Base-by-base conservation (phyloP, 2,329 filamentous ascomycete species). In the Aureobasidium pullulans region DNA sequence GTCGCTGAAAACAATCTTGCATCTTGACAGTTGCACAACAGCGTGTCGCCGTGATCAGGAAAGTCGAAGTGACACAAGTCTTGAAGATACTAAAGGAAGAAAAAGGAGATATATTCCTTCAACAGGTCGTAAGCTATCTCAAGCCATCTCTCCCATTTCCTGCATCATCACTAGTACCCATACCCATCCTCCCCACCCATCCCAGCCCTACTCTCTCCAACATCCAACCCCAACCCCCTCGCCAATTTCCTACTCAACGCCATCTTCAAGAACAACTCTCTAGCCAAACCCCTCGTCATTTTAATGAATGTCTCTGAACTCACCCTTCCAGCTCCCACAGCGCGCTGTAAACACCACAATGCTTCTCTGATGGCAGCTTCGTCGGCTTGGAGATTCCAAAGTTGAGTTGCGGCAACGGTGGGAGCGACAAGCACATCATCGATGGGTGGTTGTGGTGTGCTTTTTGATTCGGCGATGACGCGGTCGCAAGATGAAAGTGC, bases 361-460 rank as follows among this genome's bases (percentile, higher is more conserved):
- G 90, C 88, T 70, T 96, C 93, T 34, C 87, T 88, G 49, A 96
- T 82, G 2, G 89, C 91, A 64, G 87, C 82, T 75, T 96, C 93
- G 70, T 99, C 94, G 1, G 91, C 90, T 31, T 92, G 89, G 1
- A 95, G 79, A 49, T 86, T 85, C 73, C 97, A 99, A 23, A 99
- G 77, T 77, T 99, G 94, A 64, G 93, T 92, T 0, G 89, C 90
- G 4, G 96, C 94, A 1, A 96, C 87, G 0, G 90, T 96, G 0
- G 93, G 91, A 3, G 92, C 90, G n/a, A 96, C 90, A 2, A 99
- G 79, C 36, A 97, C 81, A 62, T 96, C 91, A 71, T 99, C 94
- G 50, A 97, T 87, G 49, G 86, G 84, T 0, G 92, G 91, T 1
- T 86, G 81, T 42, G 81, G 80, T 50, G 89, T 84, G 15, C 79